phyloP scores from a whole-genome alignment of 768 basidiomycete genomes.

The Lentinula detonsa region DNA sequence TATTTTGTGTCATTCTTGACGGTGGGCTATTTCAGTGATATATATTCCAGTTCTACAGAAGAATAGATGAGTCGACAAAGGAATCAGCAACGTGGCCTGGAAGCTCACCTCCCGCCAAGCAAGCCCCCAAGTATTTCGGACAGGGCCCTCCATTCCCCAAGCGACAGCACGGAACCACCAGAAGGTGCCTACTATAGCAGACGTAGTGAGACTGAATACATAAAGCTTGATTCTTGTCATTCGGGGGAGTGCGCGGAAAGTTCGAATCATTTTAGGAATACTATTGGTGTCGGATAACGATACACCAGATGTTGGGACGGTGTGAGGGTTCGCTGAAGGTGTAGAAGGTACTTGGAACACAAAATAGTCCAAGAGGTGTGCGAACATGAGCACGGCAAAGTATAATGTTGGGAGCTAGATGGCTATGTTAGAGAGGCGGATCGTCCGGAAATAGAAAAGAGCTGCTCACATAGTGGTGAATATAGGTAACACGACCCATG shows the following conservation, averaged over 20 bases:
- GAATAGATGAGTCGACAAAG: not conserved
- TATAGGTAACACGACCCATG: conserved; percentile 96
- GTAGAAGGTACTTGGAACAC: conserved; percentile 43
- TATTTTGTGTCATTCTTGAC: not conserved
- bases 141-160: conserved; percentile 88
- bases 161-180: conserved; percentile 94
- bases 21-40: conserved; percentile 8
- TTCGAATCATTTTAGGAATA: not conserved
- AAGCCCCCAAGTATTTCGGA: conserved; percentile 74
- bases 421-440: conserved; percentile 5
- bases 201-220: conserved; percentile 58
- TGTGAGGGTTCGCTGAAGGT: conserved; percentile 50
- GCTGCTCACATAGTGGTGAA: conserved; percentile 87
- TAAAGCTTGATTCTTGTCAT: conserved; percentile 62
- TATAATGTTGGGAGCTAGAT: conserved; percentile 88
- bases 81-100: conserved; percentile 4
- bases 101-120: conserved; percentile 59
- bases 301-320: not conserved
- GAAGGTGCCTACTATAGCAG: conserved; percentile 67
- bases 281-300: not conserved
- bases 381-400: conserved; percentile 90
- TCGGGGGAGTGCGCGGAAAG: conserved; percentile 1
- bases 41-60: conserved; percentile 24
- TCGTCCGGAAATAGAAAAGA: conserved; percentile 1
- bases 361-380: conserved; percentile 89